A percentile compares a stretch with the other conserved stretches of the same genome.
phyloP scores from a whole-genome alignment of 805 yeast genomes.

The Ogataea neopini region DNA sequence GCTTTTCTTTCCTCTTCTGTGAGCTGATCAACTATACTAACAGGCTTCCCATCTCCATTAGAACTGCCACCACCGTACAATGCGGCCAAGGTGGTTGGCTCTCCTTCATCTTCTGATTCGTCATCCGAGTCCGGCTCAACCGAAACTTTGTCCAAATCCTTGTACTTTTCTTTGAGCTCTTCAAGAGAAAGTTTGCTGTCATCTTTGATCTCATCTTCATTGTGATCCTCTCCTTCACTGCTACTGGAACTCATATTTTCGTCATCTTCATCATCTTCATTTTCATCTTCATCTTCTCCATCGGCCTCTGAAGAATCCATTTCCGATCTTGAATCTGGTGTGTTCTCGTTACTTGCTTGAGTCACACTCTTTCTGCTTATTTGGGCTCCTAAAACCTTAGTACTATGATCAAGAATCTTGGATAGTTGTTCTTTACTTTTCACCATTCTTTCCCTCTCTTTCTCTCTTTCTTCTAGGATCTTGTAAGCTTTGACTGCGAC shows the following conservation, averaged over 20 bases:
- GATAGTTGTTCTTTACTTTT: conserved; percentile 86
- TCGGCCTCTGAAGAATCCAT: conserved; percentile 21
- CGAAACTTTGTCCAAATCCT: conserved; percentile 36
- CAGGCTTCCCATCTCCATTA: conserved; percentile 5
- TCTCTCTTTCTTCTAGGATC: conserved; percentile 72
- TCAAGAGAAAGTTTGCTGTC: conserved; percentile 57
- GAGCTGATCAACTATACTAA: conserved; percentile 29
- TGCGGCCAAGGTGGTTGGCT: conserved; percentile 30
- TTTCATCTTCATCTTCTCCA: background rate
- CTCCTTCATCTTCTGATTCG: conserved; percentile 22
- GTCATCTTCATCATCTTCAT: conserved; percentile 19
- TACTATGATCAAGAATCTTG: conserved; percentile 87
- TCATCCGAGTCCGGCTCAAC: conserved; percentile 20
- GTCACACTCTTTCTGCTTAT: conserved; percentile 44
- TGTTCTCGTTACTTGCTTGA: conserved; percentile 22
- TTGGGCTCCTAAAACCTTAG: conserved; percentile 86
- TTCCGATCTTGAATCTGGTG: conserved; percentile 8
- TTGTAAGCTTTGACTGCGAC: conserved; percentile 81
- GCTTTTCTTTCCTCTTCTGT: conserved; percentile 28
- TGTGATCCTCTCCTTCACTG: conserved; percentile 21
- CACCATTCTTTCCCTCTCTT: conserved; percentile 73
- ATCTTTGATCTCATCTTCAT: conserved; percentile 24
- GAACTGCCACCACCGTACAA: conserved; percentile 32
- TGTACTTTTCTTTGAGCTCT: conserved; percentile 57
- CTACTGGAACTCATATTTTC: conserved; percentile 16